Evolutionary conservation across 2,329 filamentous ascomycete species (phyloP).

Genomic region (Teratosphaeria gauchensis): DNA sequence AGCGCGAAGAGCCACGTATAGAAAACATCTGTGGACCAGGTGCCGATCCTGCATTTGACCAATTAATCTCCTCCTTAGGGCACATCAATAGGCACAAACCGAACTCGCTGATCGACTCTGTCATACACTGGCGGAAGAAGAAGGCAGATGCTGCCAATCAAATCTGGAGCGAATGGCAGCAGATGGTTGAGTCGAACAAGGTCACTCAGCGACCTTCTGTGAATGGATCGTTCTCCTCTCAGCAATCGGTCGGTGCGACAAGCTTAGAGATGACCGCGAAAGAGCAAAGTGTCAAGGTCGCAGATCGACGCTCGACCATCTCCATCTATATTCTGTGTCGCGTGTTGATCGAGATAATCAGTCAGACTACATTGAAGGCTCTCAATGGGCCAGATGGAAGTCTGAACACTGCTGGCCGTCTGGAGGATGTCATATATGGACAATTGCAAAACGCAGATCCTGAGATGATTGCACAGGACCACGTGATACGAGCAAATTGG

Average conservation of each 20-base stretch:
- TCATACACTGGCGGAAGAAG: constrained; percentile 96
- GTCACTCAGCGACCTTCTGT: constrained; percentile 14
- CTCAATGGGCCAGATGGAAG: constrained; percentile 49
- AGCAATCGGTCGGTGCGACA: background rate
- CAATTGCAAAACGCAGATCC: constrained; percentile 83
- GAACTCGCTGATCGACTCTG: constrained; percentile 88
- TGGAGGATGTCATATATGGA: constrained; percentile 94
- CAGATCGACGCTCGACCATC: constrained; percentile 78
- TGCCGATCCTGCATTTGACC: constrained; percentile 81
- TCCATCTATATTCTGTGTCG: constrained; percentile 94
- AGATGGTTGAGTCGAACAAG: constrained; percentile 13
- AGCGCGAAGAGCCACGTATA: constrained; percentile 68
- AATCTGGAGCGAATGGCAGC: constrained; percentile 22
- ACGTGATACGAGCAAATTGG: constrained; percentile 88
- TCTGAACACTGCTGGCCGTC: constrained; percentile 81
- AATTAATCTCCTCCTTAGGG: constrained; percentile 83
- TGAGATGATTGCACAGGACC: constrained; percentile 66
- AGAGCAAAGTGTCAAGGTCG: constrained; percentile 21
- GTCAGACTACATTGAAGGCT: constrained; percentile 70
- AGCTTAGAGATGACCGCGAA: constrained; percentile 7
- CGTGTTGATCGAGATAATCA: constrained; percentile 87
- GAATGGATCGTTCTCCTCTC: constrained; percentile 4
- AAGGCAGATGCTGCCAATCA: constrained; percentile 73
- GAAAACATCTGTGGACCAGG: constrained; percentile 86
- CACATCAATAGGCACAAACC: constrained; percentile 92